Conservation (phyloP, 1,284 basidiomycete genomes). For the Binderoboletus segoi region DNA sequence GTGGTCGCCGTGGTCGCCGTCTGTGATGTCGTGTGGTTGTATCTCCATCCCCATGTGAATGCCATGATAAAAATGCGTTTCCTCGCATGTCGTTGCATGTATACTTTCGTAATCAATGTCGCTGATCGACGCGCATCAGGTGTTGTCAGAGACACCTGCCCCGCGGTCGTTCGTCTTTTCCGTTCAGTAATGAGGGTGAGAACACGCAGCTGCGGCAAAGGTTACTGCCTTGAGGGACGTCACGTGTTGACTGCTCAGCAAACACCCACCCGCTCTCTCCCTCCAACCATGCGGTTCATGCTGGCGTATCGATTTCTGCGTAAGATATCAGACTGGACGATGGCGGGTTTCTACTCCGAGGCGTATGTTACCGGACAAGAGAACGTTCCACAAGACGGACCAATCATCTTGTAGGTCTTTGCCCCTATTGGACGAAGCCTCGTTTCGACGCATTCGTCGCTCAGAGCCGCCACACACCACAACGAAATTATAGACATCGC, state of each 20-base stretch:
- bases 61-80: constrained; percentile 15
- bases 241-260: neutral
- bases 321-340: constrained; percentile 64
- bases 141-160: constrained; percentile 53
- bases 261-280: neutral
- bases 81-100: constrained; percentile 38
- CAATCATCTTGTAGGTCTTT: constrained; percentile 57
- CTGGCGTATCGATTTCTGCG: constrained; percentile 65
- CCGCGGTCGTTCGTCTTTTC: constrained; percentile 66
- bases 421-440: neutral
- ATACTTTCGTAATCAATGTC: constrained; percentile 55
- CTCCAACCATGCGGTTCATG: constrained; percentile 46
- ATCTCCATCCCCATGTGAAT: constrained; percentile 12
- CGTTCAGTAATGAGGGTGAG: neutral
- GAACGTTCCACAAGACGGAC: constrained; percentile 58
- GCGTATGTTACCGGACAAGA: constrained; percentile 63
- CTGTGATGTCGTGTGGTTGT: constrained; percentile 53
- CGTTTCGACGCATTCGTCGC: neutral
- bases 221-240: too few relatives aligned
- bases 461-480: constrained; percentile 61
- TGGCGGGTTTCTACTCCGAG: constrained; percentile 70
- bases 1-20: constrained; percentile 99
- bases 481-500: constrained; percentile 73
- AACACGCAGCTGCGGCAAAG: neutral
- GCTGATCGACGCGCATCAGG: constrained; percentile 82